Conservation (phyloP, 371 early-diverging fungal species). For the Rhizopus stolonifer region DNA sequence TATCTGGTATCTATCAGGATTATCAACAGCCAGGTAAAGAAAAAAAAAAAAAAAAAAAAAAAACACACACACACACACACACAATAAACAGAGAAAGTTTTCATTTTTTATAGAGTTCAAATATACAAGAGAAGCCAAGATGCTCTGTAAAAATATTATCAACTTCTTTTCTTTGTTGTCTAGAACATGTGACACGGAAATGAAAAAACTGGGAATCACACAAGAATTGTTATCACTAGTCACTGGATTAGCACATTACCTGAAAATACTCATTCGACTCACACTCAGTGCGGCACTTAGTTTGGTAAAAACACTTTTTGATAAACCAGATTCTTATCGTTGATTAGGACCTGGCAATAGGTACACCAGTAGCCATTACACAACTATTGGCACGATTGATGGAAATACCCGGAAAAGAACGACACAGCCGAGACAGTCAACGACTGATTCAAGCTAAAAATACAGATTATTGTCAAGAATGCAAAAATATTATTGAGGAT, state of each 20-base stretch:
- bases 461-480: slow-evolving; percentile 82
- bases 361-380: slow-evolving; percentile 49
- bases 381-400: slow-evolving; percentile 62
- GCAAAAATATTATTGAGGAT: slow-evolving; percentile 82
- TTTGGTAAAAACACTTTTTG: slow-evolving; percentile 40
- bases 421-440: slow-evolving; percentile 47
- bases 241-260: slow-evolving; percentile 88
- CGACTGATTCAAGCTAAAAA: slow-evolving; percentile 43
- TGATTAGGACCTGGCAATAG: slow-evolving; percentile 36
- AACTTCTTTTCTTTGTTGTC: slow-evolving; percentile 91
- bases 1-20: slow-evolving; percentile 30
- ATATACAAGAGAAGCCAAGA: slow-evolving; percentile 82
- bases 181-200: slow-evolving; percentile 70
- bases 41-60: not conserved
- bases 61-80: not conserved
- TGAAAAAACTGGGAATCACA: slow-evolving; percentile 70
- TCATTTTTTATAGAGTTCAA: slow-evolving; percentile 55
- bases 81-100: not conserved
- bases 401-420: slow-evolving; percentile 57
- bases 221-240: slow-evolving; percentile 89
- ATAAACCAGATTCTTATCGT: too few species aligned
- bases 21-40: slow-evolving; percentile 34
- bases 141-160: slow-evolving; percentile 74
- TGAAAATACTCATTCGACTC: slow-evolving; percentile 87
- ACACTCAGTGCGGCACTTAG: slow-evolving; percentile 86